These are phyloP conservation scores for Punica granatum DNA, from an alignment of 345 rosid species.

Conservation along the genomic window DNA sequence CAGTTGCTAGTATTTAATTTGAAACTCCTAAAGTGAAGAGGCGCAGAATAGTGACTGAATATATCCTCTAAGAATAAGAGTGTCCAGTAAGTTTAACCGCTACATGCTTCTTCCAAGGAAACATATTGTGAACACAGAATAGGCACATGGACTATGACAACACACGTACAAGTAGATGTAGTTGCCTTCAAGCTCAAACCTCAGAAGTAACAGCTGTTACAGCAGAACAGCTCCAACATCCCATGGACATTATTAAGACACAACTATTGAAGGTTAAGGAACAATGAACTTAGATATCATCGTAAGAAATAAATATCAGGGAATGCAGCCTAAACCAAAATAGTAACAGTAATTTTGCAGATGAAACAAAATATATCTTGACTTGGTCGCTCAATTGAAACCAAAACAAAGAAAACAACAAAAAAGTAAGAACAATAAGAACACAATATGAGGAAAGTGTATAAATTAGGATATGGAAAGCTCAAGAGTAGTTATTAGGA, in stretches of 20 bases:
- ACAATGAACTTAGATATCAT: not conserved
- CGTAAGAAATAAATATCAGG: not conserved
- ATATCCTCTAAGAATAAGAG: not conserved
- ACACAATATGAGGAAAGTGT: not conserved
- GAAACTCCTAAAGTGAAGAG: not conserved
- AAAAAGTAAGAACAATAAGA: not conserved
- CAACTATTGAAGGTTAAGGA: constrained; percentile 6
- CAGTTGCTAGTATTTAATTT: not conserved
- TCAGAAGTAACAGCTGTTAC: constrained; percentile 18
- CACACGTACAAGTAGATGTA: constrained; percentile 15
- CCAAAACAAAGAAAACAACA: not conserved
- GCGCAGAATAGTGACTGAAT: not conserved
- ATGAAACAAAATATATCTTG: not conserved
- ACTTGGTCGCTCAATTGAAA: not conserved
- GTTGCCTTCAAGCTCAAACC: constrained; percentile 19
- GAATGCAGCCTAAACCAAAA: not conserved
- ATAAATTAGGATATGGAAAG: not conserved
- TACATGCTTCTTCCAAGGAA: not conserved
- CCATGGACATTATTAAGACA: constrained; percentile 2
- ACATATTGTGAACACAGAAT: not conserved
- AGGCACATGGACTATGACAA: constrained; percentile 7
- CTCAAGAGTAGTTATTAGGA: constrained; percentile 41
- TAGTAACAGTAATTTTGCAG: not conserved
- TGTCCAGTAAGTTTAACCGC: not conserved
- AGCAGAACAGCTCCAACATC: constrained; percentile 18